Base-by-base conservation (phyloP, 345 rosid species). In the Camelina neglecta region DNA sequence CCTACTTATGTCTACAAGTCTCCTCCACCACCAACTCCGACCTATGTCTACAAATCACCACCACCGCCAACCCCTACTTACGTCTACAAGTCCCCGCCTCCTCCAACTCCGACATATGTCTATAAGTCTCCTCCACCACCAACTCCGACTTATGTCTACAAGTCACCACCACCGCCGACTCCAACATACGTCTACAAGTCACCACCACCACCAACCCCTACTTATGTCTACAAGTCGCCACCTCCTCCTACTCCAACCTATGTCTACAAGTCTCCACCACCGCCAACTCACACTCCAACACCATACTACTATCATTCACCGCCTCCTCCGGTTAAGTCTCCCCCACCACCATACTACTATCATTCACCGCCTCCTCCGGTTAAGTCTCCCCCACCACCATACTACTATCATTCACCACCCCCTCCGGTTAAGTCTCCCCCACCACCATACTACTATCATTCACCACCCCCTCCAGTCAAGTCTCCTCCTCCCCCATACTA, bases 111-210 rank as follows among this genome's bases (percentile, higher is more conserved):
- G 0, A 45, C 41, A 0, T 84, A 84, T 5, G 49, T 67, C 4
- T 84, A 84, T 70, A 76, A 79, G 1, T 84, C 87, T 0, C 87
- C 87, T 0, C 87, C 87, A 0, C 87, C 87, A 0, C 85, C 85
- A 0, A 59, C 72, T 0, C 72, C 72, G 0, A 38, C 50, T 0
- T 73, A 73, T 8, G 57, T 48, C 0, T 74, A 74, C 2, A 1
- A 60, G 12, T 74, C 48, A 0, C 66, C 72, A 1, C 66, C 77
- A 0, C 77, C 77, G 0, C 77, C 77, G 0, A 53, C 60, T 1
- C 72, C 72, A 0, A 21, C 58, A 0, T 72, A 72, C 0, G 54
- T 58, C 4, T 72, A 72, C 50, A 47, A 72, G 0, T 72, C 76
- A 0, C 75, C 76, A 1, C 76, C 75, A 0, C 75, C 75, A 0